These are phyloP conservation scores for Trichosporon sp. DNA, from an alignment of 1,284 basidiomycete species.

Conservation along the genomic window DNA sequence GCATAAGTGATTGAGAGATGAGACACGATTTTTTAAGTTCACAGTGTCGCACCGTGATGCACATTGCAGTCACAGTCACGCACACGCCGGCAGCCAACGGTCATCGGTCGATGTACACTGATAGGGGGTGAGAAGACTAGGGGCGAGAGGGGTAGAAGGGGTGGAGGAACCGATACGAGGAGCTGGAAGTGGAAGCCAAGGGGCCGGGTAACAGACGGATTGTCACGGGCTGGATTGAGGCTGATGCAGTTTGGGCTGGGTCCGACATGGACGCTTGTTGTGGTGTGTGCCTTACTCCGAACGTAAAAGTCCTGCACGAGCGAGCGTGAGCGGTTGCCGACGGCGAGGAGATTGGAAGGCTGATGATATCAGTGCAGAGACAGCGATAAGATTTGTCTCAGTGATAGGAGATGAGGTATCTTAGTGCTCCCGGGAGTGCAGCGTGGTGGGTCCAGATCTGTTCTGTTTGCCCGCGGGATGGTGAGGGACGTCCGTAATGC, in stretches of 20 bases:
- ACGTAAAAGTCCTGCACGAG: neutral
- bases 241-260: neutral
- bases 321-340: neutral
- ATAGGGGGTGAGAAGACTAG: neutral
- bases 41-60: neutral
- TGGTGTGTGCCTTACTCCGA: neutral
- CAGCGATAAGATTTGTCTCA: conserved; percentile 8
- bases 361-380: neutral
- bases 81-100: neutral
- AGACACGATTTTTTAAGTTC: neutral
- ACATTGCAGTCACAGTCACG: neutral
- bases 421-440: neutral
- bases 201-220: neutral
- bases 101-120: neutral
- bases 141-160: neutral
- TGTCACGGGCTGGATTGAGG: neutral
- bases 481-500: neutral
- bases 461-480: neutral
- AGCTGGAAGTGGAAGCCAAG: neutral
- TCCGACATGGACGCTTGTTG: neutral
- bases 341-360: neutral
- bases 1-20: neutral
- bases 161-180: neutral
- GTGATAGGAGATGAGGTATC: conserved; percentile 6
- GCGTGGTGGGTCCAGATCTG: conserved; percentile 10